These are phyloP conservation scores for Hylodesmum podocarpum DNA, from an alignment of 306 rosid species.

Conservation along the genomic window DNA sequence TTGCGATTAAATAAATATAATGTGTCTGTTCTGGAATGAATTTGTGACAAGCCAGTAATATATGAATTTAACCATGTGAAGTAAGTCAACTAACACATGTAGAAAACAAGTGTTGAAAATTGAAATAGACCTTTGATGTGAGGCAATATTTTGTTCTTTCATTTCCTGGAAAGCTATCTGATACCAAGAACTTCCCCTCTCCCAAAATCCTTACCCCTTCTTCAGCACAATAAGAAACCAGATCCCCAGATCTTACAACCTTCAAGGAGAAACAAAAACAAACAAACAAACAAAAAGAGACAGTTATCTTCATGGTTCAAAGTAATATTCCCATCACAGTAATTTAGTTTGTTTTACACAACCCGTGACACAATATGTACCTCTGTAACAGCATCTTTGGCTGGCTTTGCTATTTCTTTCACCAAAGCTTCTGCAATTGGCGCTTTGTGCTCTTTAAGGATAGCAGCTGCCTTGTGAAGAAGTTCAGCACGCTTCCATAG, in stretches of 20 bases:
- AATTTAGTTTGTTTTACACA: background rate
- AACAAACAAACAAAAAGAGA: too few species aligned
- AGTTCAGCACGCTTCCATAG: conserved; percentile 96
- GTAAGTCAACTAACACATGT: background rate
- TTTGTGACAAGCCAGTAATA: background rate
- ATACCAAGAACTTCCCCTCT: conserved; percentile 94
- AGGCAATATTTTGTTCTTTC: conserved; percentile 95
- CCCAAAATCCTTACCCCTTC: conserved; percentile 95
- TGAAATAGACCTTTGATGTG: conserved; percentile 80
- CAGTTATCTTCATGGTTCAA: conserved; percentile 20
- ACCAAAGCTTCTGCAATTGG: conserved; percentile 86
- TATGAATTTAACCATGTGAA: background rate
- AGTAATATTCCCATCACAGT: background rate
- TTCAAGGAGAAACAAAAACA: conserved; percentile 38
- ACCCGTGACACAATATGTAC: conserved; percentile 29
- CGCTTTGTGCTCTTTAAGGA: conserved; percentile 86
- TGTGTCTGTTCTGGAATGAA: background rate
- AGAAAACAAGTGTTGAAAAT: background rate
- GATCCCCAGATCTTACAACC: conserved; percentile 99
- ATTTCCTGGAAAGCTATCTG: conserved; percentile 98
- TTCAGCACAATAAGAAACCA: conserved; percentile 91
- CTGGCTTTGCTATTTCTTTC: conserved; percentile 94
- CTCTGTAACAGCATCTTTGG: conserved; percentile 96
- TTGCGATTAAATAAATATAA: too few species aligned
- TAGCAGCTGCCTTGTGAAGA: conserved; percentile 95